Percentiles rank a stretch among this genome's conserved stretches.
Evolutionary conservation across 768 basidiomycete genomes (phyloP).

Genomic region (Calocera cornea): DNA sequence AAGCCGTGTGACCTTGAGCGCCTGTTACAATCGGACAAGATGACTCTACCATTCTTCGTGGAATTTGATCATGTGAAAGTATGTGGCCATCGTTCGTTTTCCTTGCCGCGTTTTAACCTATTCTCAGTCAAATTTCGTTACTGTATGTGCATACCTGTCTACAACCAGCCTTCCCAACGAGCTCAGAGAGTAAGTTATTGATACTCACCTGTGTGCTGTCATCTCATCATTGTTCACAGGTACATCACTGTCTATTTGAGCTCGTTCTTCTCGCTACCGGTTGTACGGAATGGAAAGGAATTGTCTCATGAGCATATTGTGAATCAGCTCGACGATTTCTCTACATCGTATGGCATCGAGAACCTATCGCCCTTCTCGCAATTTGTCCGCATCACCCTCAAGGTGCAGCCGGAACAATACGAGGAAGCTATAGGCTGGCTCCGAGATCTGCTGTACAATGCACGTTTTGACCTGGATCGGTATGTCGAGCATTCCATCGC

Average conservation of each 20-base stretch:
- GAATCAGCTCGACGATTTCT: slow-evolving; percentile 78
- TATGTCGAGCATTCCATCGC: slow-evolving; percentile 20
- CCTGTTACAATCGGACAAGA: slow-evolving; percentile 55
- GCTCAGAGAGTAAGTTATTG: slow-evolving; percentile 54
- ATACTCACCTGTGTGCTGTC: background rate
- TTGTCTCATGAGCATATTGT: slow-evolving; percentile 82
- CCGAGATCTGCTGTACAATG: slow-evolving; percentile 60
- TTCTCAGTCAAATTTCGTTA: slow-evolving; percentile 78
- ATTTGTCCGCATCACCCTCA: slow-evolving; percentile 57
- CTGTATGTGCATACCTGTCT: slow-evolving; percentile 66
- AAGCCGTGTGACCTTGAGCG: slow-evolving; percentile 33
- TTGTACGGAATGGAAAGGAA: slow-evolving; percentile 53
- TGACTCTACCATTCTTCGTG: slow-evolving; percentile 68
- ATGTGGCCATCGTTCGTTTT: slow-evolving; percentile 11
- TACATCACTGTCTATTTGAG: slow-evolving; percentile 65
- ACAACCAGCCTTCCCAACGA: slow-evolving; percentile 54
- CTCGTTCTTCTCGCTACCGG: slow-evolving; percentile 79
- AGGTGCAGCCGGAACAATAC: slow-evolving; percentile 71
- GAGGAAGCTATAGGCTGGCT: slow-evolving; percentile 76
- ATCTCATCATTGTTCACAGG: slow-evolving; percentile 28
- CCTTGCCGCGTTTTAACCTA: background rate
- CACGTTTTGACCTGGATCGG: slow-evolving; percentile 70
- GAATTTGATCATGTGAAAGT: slow-evolving; percentile 91
- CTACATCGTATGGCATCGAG: slow-evolving; percentile 68
- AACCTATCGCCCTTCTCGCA: slow-evolving; percentile 43